These are phyloP conservation scores for Amyloporia xantha DNA, from an alignment of 768 basidiomycete species.

Conservation along the genomic window DNA sequence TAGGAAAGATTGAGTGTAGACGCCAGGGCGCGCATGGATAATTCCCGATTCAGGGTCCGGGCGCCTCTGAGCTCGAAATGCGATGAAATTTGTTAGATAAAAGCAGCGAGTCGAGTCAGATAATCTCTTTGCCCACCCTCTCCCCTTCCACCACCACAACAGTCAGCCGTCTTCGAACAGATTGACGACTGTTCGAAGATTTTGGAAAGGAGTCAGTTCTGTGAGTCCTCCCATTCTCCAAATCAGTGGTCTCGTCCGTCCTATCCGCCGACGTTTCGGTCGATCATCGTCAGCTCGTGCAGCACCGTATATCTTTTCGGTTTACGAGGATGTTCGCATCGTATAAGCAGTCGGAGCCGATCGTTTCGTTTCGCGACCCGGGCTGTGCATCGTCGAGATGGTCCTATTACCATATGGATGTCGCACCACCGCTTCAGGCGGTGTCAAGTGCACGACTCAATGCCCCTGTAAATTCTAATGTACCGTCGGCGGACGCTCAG, in stretches of 20 bases:
- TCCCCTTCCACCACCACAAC: conserved; percentile 15
- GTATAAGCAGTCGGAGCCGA: conserved; percentile 8
- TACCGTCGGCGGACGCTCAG: conserved; percentile 15
- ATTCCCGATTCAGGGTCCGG: conserved; percentile 1
- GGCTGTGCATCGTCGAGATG: conserved; percentile 11
- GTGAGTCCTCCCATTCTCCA: conserved; percentile 10
- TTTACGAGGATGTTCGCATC: conserved; percentile 3
- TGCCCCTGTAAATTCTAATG: conserved; percentile 6
- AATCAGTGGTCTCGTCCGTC: conserved; percentile 10
- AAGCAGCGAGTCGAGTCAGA: conserved; percentile 20
- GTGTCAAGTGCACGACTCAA: conserved; percentile 3
- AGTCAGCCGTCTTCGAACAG: conserved; percentile 14
- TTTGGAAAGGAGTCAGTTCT: conserved; percentile 8
- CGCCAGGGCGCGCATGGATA: background rate
- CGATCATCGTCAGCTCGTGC: conserved; percentile 7
- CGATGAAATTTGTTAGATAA: conserved; percentile 16
- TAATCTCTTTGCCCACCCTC: conserved; percentile 10
- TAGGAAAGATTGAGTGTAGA: background rate
- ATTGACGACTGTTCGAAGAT: conserved; percentile 13
- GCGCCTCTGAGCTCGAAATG: conserved; percentile 27
- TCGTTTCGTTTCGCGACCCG: conserved; percentile 2
- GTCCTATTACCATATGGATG: conserved; percentile 7
- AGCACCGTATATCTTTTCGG: conserved; percentile 9
- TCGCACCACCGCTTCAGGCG: background rate
- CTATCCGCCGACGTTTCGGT: conserved; percentile 13